A percentile compares a stretch with the other conserved stretches of the same genome.
Conservation (phyloP, 495 filamentous ascomycete genomes). For the Aspergillus cristatus region DNA sequence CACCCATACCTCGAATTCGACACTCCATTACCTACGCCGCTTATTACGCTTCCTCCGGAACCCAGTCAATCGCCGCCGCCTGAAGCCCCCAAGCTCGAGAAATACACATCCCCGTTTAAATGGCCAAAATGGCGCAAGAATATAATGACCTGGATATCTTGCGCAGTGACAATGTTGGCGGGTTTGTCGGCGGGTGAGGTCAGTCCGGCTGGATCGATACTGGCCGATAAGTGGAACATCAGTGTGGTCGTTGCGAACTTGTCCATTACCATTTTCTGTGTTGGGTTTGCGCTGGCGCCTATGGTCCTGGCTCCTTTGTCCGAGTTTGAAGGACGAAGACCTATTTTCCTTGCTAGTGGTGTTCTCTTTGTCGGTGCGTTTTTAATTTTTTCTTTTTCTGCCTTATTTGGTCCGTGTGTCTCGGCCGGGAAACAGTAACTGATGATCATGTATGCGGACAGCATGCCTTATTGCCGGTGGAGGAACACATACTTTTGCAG, state of each 20-base stretch:
- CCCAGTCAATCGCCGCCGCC: slow-evolving; percentile 35
- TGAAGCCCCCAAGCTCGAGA: slow-evolving; percentile 52
- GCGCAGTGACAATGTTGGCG: slow-evolving; percentile 63
- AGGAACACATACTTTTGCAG: slow-evolving; percentile 58
- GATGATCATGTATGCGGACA: slow-evolving; percentile 11
- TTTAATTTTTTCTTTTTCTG: neutral
- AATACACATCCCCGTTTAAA: slow-evolving; percentile 60
- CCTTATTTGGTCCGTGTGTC: neutral
- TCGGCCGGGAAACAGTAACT: neutral
- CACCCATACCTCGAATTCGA: slow-evolving; percentile 67
- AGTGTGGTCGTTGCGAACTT: slow-evolving; percentile 55
- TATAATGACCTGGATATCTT: slow-evolving; percentile 65
- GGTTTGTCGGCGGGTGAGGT: slow-evolving; percentile 80
- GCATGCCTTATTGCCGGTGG: slow-evolving; percentile 68
- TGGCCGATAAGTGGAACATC: slow-evolving; percentile 54
- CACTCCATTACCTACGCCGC: slow-evolving; percentile 54
- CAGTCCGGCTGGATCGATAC: slow-evolving; percentile 53
- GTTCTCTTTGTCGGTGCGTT: slow-evolving; percentile 50
- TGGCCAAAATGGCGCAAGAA: slow-evolving; percentile 65
- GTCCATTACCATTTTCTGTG: slow-evolving; percentile 77
- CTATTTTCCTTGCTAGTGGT: slow-evolving; percentile 69
- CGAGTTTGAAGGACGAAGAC: slow-evolving; percentile 75
- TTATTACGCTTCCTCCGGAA: slow-evolving; percentile 23
- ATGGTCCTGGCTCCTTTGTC: slow-evolving; percentile 89
- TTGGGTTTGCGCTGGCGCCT: slow-evolving; percentile 75